Percentiles rank a stretch among this genome's conserved stretches.
Conservation (phyloP, 2,329 filamentous ascomycete species). For the Alternaria incomplexa region DNA sequence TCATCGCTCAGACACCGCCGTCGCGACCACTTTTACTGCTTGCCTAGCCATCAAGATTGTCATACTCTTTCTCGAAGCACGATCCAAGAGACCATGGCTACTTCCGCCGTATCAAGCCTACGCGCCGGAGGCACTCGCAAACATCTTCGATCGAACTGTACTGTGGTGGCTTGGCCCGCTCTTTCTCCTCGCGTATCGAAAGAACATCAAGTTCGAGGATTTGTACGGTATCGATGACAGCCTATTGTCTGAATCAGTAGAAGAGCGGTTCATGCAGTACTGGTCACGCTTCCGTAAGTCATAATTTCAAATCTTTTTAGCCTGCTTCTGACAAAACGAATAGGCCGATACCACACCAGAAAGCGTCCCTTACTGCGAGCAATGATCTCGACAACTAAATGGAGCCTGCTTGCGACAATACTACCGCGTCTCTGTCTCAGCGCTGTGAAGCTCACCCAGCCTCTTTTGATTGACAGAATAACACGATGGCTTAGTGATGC, state of each 20-base stretch:
- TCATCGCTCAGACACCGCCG: not conserved
- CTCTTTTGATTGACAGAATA: not conserved
- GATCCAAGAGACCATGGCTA: not conserved
- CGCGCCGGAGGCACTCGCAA: not conserved
- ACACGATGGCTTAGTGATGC: not conserved
- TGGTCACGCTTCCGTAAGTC: not conserved
- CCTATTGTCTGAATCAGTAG: not conserved
- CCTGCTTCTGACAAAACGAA: not conserved
- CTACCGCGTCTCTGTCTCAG: not conserved
- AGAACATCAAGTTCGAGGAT: not conserved
- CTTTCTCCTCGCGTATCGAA: not conserved
- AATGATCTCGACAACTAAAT: not conserved
- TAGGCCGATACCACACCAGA: not conserved
- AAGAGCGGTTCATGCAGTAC: not conserved
- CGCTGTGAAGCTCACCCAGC: not conserved
- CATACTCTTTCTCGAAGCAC: not conserved
- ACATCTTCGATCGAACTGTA: not conserved
- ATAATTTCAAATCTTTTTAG: rapidly evolving
- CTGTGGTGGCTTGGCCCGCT: not conserved
- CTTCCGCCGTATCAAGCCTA: not conserved
- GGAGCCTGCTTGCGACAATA: not conserved
- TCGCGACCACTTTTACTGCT: not conserved
- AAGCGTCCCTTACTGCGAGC: not conserved
- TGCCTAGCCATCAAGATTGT: not conserved
- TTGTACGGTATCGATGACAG: not conserved